Conservation (phyloP, 1,284 basidiomycete species). For the Chiua sp. region DNA sequence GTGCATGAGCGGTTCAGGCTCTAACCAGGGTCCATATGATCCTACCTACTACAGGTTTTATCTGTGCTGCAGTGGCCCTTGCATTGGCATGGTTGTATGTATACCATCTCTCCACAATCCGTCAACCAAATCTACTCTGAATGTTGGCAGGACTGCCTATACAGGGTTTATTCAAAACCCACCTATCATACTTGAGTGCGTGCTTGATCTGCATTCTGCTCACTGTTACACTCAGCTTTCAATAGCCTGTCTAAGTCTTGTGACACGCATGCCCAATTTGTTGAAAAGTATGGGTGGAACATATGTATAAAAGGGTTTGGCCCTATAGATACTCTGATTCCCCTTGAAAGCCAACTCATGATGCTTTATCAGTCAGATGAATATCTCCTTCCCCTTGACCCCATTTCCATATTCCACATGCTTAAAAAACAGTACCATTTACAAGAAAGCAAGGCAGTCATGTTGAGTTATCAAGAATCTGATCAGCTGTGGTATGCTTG, state of each 20-base stretch:
- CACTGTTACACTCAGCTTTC: constrained; percentile 3
- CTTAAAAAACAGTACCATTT: constrained; percentile 71
- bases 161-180: constrained; percentile 52
- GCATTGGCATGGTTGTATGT: constrained; percentile 33
- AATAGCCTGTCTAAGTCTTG: constrained; percentile 62
- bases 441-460: constrained; percentile 84
- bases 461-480: constrained; percentile 72
- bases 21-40: too few species aligned
- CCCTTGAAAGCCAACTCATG: constrained; percentile 11
- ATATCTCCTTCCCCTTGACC: constrained; percentile 77
- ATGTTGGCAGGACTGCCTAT: constrained; percentile 64
- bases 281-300: constrained; percentile 59
- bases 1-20: too few species aligned
- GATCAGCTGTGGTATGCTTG: constrained; percentile 79
- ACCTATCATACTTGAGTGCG: constrained; percentile 64
- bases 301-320: constrained; percentile 67
- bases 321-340: constrained; percentile 53
- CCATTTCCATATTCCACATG: constrained; percentile 71
- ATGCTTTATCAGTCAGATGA: constrained; percentile 65
- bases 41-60: constrained; percentile 15
- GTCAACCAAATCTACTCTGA: constrained; percentile 53
- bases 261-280: constrained; percentile 55
- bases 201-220: constrained; percentile 2
- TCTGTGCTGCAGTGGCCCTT: constrained; percentile 30
- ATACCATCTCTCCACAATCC: constrained; percentile 42